Base-by-base conservation (phyloP, 75 land plant genomes). In the Chamaecyparis obtusa region DNA sequence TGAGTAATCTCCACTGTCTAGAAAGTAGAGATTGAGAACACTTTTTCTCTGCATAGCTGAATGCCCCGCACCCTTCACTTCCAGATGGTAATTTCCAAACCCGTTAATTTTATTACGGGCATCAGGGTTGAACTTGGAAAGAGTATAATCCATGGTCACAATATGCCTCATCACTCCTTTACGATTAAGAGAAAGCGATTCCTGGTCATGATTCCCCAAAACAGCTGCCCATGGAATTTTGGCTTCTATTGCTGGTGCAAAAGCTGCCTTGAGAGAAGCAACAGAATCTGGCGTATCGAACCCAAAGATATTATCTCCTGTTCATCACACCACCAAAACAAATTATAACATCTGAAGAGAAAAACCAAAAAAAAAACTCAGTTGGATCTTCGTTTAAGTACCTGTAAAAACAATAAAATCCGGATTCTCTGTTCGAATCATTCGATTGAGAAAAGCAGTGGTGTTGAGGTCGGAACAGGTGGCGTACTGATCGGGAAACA, bases 161-260 rank as follows among this genome's bases (percentile, higher is more conserved):
- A 92, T 92, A 84, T 92, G 87, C 0, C 84, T 32, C 92, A 92
- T 92, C 21, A 92, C 85, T 39, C 84, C 83, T 24, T 71, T 30
- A 5, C 93, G 86, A 17, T 77, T 71, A 2, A 92, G 77, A 69
- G 60, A 46, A 21, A 15, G 15, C 1, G 92, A 90, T 81, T 92
- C 93, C 46, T 90, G 92, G 86, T 92, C 93, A 87, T 92, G 93
- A 90, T 92, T 92, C 33, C 93, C 93, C 6, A 92, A 79, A n/a
- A 92, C 92, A 32, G 93, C 93, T 5, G 92, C 93, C 93, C 93
- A 92, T 54, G 93, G 93, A 30, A 91, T 84, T 48, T 84, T 79
- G 2, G 93, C 87, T 13, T 48, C 87, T 41, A 92, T 46, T 21
- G 93, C 93, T 17, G 93, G 90, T 46, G 86, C 93, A 90, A 92